phyloP scores from a whole-genome alignment of 352 stramenopile species.

The Blastocystis sp. region DNA sequence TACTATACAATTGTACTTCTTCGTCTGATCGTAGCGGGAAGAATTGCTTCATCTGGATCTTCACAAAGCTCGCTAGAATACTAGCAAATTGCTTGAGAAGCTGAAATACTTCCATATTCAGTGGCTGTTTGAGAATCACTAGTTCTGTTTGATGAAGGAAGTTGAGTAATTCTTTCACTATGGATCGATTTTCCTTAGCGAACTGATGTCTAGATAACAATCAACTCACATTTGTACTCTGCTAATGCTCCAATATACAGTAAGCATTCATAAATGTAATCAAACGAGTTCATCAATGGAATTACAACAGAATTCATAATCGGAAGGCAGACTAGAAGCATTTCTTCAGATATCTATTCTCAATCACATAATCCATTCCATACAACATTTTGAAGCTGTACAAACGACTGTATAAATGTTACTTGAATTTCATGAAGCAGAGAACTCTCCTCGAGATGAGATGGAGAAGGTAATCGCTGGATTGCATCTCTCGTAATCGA shows the following conservation, averaged over 20 bases:
- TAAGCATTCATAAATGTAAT: not conserved
- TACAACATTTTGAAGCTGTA: not conserved
- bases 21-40: not conserved
- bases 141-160: not conserved
- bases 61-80: conserved; percentile 3
- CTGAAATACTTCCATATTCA: not conserved
- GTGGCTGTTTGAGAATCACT: not conserved
- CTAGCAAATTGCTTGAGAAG: not conserved
- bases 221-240: not conserved
- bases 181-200: conserved; percentile 35
- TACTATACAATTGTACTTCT: not conserved
- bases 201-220: conserved; percentile 3
- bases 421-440: not conserved
- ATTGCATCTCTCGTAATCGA: not conserved
- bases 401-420: conserved; percentile 21
- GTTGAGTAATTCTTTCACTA: not conserved
- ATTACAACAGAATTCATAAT: conserved; percentile 36
- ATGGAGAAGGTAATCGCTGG: not conserved
- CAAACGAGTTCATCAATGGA: not conserved
- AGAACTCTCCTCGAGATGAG: not conserved
- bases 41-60: not conserved
- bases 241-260: not conserved
- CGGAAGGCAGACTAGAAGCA: not conserved
- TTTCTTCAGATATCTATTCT: conserved; percentile 35
- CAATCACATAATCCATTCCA: not conserved